These are phyloP conservation scores for Hirsutella thompsonii DNA, from an alignment of 2,329 filamentous ascomycete species.

Conservation along the genomic window DNA sequence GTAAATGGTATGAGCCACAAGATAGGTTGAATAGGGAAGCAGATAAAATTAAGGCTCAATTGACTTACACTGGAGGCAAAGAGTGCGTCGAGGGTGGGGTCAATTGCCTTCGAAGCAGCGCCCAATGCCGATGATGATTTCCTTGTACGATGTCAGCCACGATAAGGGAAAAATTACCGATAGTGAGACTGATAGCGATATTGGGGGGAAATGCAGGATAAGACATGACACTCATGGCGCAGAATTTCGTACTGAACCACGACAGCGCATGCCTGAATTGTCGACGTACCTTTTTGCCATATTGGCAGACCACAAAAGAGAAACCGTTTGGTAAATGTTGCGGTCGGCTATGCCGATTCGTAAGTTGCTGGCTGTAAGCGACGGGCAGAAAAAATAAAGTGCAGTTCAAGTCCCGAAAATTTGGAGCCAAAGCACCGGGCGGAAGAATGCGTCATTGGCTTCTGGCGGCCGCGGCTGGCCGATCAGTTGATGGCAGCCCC, in stretches of 20 bases:
- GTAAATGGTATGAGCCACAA: not conserved
- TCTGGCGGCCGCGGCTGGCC: conserved; percentile 8
- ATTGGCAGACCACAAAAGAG: not conserved
- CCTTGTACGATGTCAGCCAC: conserved; percentile 4
- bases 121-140: conserved; percentile 25
- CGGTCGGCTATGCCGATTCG: no score
- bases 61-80: conserved; percentile 60
- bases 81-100: conserved; percentile 56
- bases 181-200: no score
- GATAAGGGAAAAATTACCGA: not conserved
- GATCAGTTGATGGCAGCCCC: conserved; percentile 5
- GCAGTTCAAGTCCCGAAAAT: conserved; percentile 2
- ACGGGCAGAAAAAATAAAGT: not conserved
- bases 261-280: not conserved
- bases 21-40: not conserved
- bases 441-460: conserved; percentile 20
- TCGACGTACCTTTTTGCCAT: conserved; percentile 13
- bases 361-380: no score
- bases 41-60: not conserved
- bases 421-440: conserved; percentile 4
- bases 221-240: no score
- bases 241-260: not conserved
- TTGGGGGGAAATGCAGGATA: no score
- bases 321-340: no score
- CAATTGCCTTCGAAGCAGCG: conserved; percentile 42